Base-by-base conservation (phyloP, 2,329 filamentous ascomycete species). In the Cadophora gregata region DNA sequence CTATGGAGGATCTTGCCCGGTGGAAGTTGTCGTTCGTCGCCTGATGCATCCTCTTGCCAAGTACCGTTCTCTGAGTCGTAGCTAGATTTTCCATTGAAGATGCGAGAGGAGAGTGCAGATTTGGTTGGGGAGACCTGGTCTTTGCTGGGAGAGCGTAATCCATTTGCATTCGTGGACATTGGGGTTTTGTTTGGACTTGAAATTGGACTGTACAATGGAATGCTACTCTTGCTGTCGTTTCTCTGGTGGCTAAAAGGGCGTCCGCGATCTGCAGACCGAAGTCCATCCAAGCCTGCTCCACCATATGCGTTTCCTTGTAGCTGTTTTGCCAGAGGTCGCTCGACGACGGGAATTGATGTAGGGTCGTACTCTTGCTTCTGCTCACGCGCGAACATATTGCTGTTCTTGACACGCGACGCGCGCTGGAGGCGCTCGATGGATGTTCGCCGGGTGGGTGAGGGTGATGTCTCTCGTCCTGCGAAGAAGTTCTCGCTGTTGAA, bases 401-500 rank as follows among this genome's bases (percentile, higher is more conserved):
- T 97, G 82, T 97, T 98, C 85, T 95, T 97, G 75, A 99, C 96
- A 68, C 96, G 91, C 64, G 95, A 97, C 36, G 93, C 94, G 78
- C 90, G 93, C 81, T 97, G 96, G 67, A 99, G 85, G 76, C 94
- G 94, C 85, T 99, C 96, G 72, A 99, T 94, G 21, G 95, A 98
- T 55, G 93, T 92, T 77, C 95, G 90, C 75, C 93, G 91, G 66
- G 88, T 90, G 25, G 92, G 89, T 12, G 91, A 88, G 51, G 85
- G 83, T 33, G 81, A 79, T 60, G 87, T 84, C 66, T 84, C 83
- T 69, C 86, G 84, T 71, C 88, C 84, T 67, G 80, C 80, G 64
- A 81, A 88, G 65, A 84, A 78, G 80, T 96, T 97, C 80, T 97
- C 94, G 3, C 81, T 80, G 69, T 84, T 85, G 70, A 86, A 86